Evolutionary conservation across 2,329 filamentous ascomycete species (phyloP), one percentile per base, ranked within the genome.

Genomic region (Nemania sp.): DNA sequence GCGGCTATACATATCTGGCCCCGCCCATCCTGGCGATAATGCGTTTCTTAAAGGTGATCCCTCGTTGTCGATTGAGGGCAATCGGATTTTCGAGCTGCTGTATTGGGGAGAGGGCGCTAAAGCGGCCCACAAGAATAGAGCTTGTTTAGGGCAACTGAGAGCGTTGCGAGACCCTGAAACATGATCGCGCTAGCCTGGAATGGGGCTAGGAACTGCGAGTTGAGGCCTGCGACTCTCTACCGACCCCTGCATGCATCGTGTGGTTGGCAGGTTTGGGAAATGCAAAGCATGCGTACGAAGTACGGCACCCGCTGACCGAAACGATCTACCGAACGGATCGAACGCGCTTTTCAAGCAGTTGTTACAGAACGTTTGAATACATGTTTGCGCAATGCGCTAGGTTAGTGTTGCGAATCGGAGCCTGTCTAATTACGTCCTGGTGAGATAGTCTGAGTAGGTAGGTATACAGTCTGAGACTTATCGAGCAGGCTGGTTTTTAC

Each of bases 121-220:
- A 46, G 19, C 12, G 26, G 12, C 40, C 17, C n/a, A n/a, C n/a
- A n/a, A n/a, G n/a, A n/a, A 30, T 17, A 49, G 49, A 54, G 52
- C 52, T 54, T 54, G 40, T 45, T 43, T 33, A 11, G 42, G 51
- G 31, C 2, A 40, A 20, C n/a, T n/a, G n/a, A n/a, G n/a, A n/a
- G n/a, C n/a, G n/a, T n/a, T n/a, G n/a, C n/a, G n/a, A n/a, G 51
- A n/a, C 37, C 39, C 51, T 54, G 45, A 49, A 49, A 49, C 37
- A 31, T 53, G 44, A 6, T 22, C 24, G 19, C 22, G 6, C 36
- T 47, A 24, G 30, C 17, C 36, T 52, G 20, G 17, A 41, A 39
- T 11, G 24, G 36, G 36, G 9, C 24, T 15, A 17, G 14, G 26
- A 8, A 40, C 34, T 37, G 49, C 22, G 44, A 45, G 39, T 42